Evolutionary conservation across 83 land plant species (phyloP).

Genomic region (Diphasiastrum complanatum): DNA sequence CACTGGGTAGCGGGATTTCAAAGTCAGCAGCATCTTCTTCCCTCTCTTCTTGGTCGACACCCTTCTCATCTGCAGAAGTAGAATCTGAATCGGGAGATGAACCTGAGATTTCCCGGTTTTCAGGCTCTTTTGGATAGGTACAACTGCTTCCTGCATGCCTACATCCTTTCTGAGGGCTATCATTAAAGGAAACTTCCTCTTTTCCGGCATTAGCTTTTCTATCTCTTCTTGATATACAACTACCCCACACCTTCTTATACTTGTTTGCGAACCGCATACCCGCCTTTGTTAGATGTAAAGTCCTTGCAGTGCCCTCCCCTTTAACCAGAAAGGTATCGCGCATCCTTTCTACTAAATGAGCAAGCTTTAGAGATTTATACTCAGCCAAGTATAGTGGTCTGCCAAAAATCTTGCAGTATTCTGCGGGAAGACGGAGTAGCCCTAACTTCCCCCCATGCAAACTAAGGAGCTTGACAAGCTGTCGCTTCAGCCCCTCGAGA

Average conservation of each 20-base stretch:
- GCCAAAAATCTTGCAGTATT: constrained; percentile 60
- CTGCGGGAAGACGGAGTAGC: constrained; percentile 53
- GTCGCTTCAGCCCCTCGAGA: constrained; percentile 61
- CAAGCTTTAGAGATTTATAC: constrained; percentile 64
- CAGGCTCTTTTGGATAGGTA: constrained; percentile 1
- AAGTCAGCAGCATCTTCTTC: too few relatives aligned
- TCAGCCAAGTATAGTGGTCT: constrained; percentile 67
- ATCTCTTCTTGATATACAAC: background rate
- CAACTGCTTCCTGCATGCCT: background rate
- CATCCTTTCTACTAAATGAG: constrained; percentile 63
- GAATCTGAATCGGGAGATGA: background rate
- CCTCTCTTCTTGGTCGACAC: background rate
- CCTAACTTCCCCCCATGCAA: constrained; percentile 54
- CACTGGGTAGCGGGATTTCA: too few relatives aligned
- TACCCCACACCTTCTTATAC: too few relatives aligned
- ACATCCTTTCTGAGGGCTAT: background rate
- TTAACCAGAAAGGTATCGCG: constrained; percentile 46
- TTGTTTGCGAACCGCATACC: background rate
- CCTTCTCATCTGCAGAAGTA: background rate
- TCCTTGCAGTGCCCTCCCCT: constrained; percentile 40
- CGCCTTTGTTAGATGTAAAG: constrained; percentile 13
- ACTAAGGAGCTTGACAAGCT: constrained; percentile 61
- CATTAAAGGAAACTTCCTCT: background rate
- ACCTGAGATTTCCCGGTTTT: background rate
- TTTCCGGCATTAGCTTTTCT: background rate